Evolutionary conservation across 1,284 basidiomycete species (phyloP), one percentile per base, ranked within the genome.

Genomic region (Lentinus polychrous): DNA sequence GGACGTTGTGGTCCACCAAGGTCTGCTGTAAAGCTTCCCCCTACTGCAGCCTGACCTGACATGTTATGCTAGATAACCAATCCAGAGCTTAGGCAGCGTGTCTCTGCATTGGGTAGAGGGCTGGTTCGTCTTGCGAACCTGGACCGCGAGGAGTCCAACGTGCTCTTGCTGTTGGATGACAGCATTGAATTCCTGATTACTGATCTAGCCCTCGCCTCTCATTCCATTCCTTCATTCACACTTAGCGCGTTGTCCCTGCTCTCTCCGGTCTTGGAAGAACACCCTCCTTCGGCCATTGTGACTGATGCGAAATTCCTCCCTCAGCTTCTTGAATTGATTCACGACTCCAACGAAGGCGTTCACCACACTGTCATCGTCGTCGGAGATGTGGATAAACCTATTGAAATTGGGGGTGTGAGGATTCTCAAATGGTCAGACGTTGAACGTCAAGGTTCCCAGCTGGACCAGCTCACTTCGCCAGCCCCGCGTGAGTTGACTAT

Each of bases 1-100:
- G 86, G 36, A 86, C 83, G 0, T 71, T 91, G 14, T 91, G 88
- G 87, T 79, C 79, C 1, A 83, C 80, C 36, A 84, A 83, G 66
- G 88, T 87, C 43, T 23, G 60, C 53, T 18, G 8, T 17, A 17
- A 23, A 36, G 15, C 14, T 33, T n/a, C 27, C 34, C n/a, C 20
- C 18, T 22, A 11, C 37, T 14, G 36, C 11, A 24, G 20, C 11
- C 35, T 43, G 20, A 36, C 18, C 33, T 31, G 40, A n/a, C 22
- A 20, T 24, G 20, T 15, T 14, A 18, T 17, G 35, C 11, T 52
- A 91, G 88, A 80, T 86, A 49, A 81, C 81, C 39, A 90, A 89
- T 57, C 67, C 73, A 18, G 67, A 76, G 48, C 68, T 91, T 7
- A 75, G 80, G 64, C 77, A 79, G 55, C 81, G 85, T 38, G 72